Percentiles rank a stretch among this genome's conserved stretches.
phyloP scores from a whole-genome alignment of 768 basidiomycete genomes.

The Leccinum uliginosum region DNA sequence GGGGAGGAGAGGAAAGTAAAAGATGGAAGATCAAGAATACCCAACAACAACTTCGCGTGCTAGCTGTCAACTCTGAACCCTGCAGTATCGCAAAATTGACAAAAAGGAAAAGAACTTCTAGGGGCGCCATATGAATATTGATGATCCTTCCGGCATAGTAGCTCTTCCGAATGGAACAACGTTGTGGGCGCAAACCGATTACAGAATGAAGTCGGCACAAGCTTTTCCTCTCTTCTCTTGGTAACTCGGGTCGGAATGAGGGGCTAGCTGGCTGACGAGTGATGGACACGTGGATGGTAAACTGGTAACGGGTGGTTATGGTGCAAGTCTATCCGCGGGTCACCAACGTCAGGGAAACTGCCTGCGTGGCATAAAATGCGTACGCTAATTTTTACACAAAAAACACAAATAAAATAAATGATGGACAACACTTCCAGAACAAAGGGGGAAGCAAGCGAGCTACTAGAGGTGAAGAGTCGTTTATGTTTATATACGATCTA shows the following conservation, averaged over 20 bases:
- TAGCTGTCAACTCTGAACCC: not conserved
- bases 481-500: slow-evolving; percentile 15
- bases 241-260: not conserved
- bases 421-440: not conserved
- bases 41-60: not conserved
- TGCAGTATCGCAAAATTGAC: not conserved
- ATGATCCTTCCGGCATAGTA: slow-evolving; percentile 19
- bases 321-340: not conserved
- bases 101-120: not conserved
- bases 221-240: not conserved
- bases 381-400: not conserved
- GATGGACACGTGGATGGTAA: slow-evolving; percentile 7
- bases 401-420: not conserved
- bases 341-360: not conserved
- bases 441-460: not conserved
- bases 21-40: not conserved
- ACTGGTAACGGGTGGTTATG: not conserved
- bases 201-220: not conserved
- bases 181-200: slow-evolving; percentile 11
- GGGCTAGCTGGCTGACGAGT: not conserved
- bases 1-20: not conserved
- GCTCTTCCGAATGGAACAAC: not conserved
- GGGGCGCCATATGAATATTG: not conserved
- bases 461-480: not conserved
- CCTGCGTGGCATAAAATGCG: not conserved